Percentiles rank a stretch among this genome's conserved stretches.
Conservation (phyloP, 2,329 filamentous ascomycete species). For the Sporothrix pallida region DNA sequence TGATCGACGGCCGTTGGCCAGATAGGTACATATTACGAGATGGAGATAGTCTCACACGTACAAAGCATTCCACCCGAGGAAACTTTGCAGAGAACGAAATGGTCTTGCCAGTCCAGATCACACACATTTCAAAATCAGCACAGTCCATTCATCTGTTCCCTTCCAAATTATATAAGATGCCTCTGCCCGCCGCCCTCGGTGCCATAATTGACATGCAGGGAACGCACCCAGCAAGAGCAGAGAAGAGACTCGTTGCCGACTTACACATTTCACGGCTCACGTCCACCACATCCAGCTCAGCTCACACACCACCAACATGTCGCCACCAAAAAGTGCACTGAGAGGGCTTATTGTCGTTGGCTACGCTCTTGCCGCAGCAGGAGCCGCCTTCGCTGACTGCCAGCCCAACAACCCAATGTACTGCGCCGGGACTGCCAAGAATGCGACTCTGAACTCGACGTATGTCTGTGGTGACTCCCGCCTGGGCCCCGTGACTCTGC, state of each 20-base stretch:
- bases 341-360: neutral
- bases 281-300: too few species aligned
- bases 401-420: constrained; percentile 34
- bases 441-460: constrained; percentile 37
- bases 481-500: constrained; percentile 47
- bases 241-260: too few species aligned
- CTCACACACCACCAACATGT: neutral
- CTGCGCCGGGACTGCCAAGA: constrained; percentile 45
- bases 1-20: neutral
- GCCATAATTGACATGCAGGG: too few species aligned
- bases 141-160: too few species aligned
- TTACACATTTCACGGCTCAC: too few species aligned
- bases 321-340: neutral
- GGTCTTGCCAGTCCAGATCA: too few species aligned
- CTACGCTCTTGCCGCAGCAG: neutral
- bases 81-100: neutral
- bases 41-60: too few species aligned
- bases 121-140: too few species aligned
- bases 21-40: too few species aligned
- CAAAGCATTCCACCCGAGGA: neutral
- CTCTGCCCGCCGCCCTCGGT: too few species aligned
- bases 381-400: neutral
- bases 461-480: constrained; percentile 50
- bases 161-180: too few species aligned
- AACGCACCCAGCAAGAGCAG: too few species aligned